Percentiles rank a stretch among this genome's conserved stretches.
Conservation (phyloP, 306 rosid genomes). For the Fragaria nilgerrensis region DNA sequence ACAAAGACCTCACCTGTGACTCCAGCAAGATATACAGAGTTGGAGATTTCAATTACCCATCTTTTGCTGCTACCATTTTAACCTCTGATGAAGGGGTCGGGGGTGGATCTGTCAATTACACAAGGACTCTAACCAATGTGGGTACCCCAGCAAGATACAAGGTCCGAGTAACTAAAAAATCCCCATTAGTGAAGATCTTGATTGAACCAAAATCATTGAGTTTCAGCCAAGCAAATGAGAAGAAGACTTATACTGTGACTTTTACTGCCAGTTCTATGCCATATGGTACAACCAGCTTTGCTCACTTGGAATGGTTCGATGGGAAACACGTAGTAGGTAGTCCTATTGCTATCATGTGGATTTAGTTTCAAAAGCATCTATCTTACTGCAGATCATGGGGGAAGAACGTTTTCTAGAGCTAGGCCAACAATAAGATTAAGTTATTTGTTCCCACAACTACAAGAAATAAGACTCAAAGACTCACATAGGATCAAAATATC, state of each 20-base stretch:
- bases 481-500: not conserved
- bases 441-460: not conserved
- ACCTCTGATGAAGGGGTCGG: slow-evolving; percentile 38
- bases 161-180: slow-evolving; percentile 32
- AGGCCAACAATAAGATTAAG: not conserved
- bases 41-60: slow-evolving; percentile 69
- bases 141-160: slow-evolving; percentile 52
- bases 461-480: not conserved
- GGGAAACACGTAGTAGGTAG: slow-evolving; percentile 67
- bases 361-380: not conserved
- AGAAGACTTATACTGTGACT: slow-evolving; percentile 55
- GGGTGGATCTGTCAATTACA: slow-evolving; percentile 34
- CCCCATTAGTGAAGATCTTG: slow-evolving; percentile 47
- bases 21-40: slow-evolving; percentile 40
- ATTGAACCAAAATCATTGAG: slow-evolving; percentile 57
- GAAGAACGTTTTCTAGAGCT: not conserved
- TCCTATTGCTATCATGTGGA: slow-evolving; percentile 68
- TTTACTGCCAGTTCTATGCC: slow-evolving; percentile 45
- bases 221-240: slow-evolving; percentile 40
- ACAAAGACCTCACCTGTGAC: slow-evolving; percentile 41
- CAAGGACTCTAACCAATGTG: slow-evolving; percentile 56
- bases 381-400: not conserved
- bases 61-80: slow-evolving; percentile 52
- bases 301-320: slow-evolving; percentile 61
- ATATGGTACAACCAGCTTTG: slow-evolving; percentile 46